Evolutionary conservation across 225 moss, liverwort and hornwort genomes (phyloP).

Genomic region (Lunularia cruciata): DNA sequence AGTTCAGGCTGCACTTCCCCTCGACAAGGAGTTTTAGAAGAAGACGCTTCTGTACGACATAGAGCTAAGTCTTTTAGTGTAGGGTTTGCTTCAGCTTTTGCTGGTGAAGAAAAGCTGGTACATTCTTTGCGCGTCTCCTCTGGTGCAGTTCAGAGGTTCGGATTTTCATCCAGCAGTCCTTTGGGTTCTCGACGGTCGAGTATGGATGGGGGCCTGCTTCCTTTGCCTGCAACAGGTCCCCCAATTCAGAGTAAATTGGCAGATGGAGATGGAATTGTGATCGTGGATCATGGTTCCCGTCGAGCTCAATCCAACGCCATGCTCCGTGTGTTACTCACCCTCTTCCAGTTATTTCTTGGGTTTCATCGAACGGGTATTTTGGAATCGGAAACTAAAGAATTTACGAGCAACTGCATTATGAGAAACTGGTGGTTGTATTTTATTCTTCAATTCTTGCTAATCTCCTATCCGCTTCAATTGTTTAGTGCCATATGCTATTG

Average conservation of each 20-base stretch:
- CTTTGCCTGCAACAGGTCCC: neutral
- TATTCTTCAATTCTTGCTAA: no score
- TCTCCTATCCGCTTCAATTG: neutral
- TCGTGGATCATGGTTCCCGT: slow-evolving; percentile 88
- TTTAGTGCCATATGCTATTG: neutral
- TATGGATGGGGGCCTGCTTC: slow-evolving; percentile 18
- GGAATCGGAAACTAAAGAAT: no score
- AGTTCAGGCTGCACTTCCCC: neutral
- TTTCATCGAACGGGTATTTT: no score
- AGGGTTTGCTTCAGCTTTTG: neutral
- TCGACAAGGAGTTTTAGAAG: no score
- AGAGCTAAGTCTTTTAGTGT: neutral
- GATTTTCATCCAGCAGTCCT: no score
- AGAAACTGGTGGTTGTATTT: no score
- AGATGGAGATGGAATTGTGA: slow-evolving; percentile 62
- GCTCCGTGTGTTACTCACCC: slow-evolving; percentile 45
- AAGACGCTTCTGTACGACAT: neutral
- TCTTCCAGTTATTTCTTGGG: neutral
- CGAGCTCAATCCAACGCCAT: slow-evolving; percentile 76
- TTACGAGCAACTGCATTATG: no score
- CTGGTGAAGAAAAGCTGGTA: no score
- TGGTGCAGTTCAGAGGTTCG: neutral
- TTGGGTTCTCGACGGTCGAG: neutral
- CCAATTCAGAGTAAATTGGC: slow-evolving; percentile 18
- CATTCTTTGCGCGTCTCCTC: no score